phyloP scores from a whole-genome alignment of 768 basidiomycete species.

The Suillus subaureus region DNA sequence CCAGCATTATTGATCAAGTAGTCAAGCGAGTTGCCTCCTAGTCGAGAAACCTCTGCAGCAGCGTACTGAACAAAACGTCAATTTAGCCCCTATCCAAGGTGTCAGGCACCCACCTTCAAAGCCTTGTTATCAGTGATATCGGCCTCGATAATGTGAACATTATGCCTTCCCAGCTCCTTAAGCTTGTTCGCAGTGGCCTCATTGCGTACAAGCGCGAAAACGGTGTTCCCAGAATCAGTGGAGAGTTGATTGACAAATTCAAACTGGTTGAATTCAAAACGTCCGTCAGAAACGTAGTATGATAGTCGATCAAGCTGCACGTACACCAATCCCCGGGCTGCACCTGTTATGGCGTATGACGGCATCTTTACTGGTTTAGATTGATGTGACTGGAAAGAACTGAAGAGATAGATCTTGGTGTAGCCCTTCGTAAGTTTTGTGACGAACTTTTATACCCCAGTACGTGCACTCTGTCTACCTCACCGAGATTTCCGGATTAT shows the following conservation, averaged over 20 bases:
- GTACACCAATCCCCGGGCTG: conserved; percentile 30
- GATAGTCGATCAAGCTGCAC: conserved; percentile 5
- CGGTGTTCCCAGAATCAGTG: conserved; percentile 14
- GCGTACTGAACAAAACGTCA: conserved; percentile 23
- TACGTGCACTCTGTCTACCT: not conserved
- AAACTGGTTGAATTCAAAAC: conserved; percentile 14
- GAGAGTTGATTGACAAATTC: conserved; percentile 30
- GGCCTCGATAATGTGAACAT: conserved; percentile 38
- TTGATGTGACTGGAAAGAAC: not conserved
- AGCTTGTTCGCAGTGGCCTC: conserved; percentile 20
- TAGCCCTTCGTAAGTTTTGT: not conserved
- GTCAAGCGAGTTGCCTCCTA: conserved; percentile 39
- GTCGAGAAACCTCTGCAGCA: conserved; percentile 26
- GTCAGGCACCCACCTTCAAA: conserved; percentile 29
- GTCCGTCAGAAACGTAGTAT: not conserved
- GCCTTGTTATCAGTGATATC: conserved; percentile 36
- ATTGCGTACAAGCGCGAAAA: conserved; percentile 34
- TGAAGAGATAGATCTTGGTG: not conserved
- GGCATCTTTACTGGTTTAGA: conserved; percentile 13
- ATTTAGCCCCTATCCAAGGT: not conserved
- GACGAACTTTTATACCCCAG: not conserved
- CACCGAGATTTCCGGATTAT: not conserved
- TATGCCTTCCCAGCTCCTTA: conserved; percentile 14
- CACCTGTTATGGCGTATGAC: conserved; percentile 27
- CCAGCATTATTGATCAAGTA: conserved; percentile 42